Conservation (phyloP, 2,329 filamentous ascomycete genomes). For the Bisporella sp. region DNA sequence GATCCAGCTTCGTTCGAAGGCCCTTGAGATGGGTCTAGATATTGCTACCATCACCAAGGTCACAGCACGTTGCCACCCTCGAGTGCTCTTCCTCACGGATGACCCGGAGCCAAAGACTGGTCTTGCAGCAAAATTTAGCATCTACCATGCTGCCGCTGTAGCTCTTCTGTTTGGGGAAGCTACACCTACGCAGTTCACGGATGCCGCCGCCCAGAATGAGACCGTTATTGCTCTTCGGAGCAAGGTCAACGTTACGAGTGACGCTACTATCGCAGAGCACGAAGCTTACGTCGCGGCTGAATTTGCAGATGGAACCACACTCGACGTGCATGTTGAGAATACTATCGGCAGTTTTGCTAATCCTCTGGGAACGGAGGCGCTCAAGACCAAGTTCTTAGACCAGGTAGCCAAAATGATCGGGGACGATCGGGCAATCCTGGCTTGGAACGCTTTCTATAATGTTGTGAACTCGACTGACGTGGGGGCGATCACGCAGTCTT, state of each 20-base stretch:
- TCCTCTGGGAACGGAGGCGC: slow-evolving; percentile 37
- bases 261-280: slow-evolving; percentile 34
- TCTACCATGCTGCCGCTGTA: slow-evolving; percentile 46
- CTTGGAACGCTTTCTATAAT: no score
- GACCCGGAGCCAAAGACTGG: slow-evolving; percentile 42
- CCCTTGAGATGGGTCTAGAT: slow-evolving; percentile 24
- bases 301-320: slow-evolving; percentile 29
- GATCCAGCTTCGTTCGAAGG: slow-evolving; percentile 37
- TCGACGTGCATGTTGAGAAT: slow-evolving; percentile 40
- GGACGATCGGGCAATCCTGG: no score
- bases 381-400: slow-evolving; percentile 43
- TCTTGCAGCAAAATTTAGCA: slow-evolving; percentile 47
- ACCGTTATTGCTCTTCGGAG: slow-evolving; percentile 36
- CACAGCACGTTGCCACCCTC: slow-evolving; percentile 39
- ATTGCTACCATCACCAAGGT: slow-evolving; percentile 32
- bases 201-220: slow-evolving; percentile 36
- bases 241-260: slow-evolving; percentile 36
- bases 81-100: slow-evolving; percentile 45
- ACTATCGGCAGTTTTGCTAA: slow-evolving; percentile 42
- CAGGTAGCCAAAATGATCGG: slow-evolving; percentile 10
- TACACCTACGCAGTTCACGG: slow-evolving; percentile 43
- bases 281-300: slow-evolving; percentile 33
- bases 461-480: no score
- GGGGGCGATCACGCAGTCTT: no score
- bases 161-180: slow-evolving; percentile 43